Evolutionary conservation across 1,284 basidiomycete species (phyloP).

Genomic region (Ceratobasidium sp.): DNA sequence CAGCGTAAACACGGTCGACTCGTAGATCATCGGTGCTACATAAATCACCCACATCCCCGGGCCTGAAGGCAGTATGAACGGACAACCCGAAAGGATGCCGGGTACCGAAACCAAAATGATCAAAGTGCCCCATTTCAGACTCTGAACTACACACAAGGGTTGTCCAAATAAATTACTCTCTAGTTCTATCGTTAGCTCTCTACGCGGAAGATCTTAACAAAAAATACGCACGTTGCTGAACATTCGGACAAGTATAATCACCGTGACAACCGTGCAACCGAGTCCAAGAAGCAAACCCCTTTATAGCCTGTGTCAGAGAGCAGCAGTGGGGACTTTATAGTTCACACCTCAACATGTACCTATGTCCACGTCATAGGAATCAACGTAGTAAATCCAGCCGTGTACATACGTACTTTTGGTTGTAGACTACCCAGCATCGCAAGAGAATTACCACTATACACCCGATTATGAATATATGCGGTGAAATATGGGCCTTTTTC

Average conservation of each 20-base stretch:
- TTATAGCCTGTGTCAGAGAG: not conserved
- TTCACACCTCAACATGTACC: too few species aligned
- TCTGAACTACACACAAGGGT: conserved; percentile 8
- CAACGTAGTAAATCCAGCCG: too few species aligned
- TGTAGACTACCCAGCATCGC: conserved; percentile 18
- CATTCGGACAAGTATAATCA: not conserved
- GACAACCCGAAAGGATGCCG: conserved; percentile 13
- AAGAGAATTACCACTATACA: not conserved
- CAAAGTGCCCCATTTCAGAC: not conserved
- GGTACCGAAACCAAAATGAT: not conserved
- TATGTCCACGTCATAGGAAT: not conserved
- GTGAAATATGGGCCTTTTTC: not conserved
- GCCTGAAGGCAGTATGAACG: not conserved
- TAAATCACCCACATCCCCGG: conserved; percentile 20
- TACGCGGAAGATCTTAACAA: not conserved
- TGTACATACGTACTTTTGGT: not conserved
- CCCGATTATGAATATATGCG: not conserved
- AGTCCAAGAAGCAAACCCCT: not conserved
- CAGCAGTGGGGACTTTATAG: too few species aligned
- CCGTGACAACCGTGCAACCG: not conserved
- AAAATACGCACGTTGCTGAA: not conserved
- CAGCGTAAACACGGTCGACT: not conserved
- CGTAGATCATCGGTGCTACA: not conserved
- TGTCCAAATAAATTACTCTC: conserved; percentile 5
- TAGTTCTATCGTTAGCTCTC: not conserved